Evolutionary conservation across 768 basidiomycete genomes (phyloP), one percentile per base, ranked within the genome.

Genomic region (Hydnomerulius pinastri): DNA sequence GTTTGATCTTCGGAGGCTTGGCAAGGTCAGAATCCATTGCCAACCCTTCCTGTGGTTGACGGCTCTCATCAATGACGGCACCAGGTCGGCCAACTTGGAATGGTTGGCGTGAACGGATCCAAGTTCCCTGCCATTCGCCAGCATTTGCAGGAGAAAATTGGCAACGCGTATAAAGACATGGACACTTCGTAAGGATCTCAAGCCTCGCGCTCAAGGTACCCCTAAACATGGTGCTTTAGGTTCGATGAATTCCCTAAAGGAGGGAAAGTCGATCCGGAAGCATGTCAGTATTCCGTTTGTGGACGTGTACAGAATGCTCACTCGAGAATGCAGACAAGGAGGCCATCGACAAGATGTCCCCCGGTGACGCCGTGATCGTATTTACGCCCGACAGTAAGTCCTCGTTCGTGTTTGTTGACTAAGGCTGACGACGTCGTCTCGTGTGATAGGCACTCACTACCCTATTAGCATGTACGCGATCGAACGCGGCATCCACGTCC

Each of bases 281-380:
- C 92, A 38, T 96, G 93, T 94, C 44, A 64, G 90, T 71, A 9
- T 21, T 25, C 23, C n/a, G 42, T 40, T 42, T 48, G 33, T 29
- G 36, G 40, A 51, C 44, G 40, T 42, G 46, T 28, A 47, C 50
- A 10, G 33, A 30, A 17, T 8, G 9, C 46, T 52, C 15, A 55
- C 11, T 46, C 12, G 21, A 18, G 30, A 10, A 46, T n/a, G n/a
- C 60, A 92, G 91, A 92, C 73, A 92, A 89, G 67, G 69, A 67
- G 13, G 91, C 92, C 32, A 92, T 96, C 46, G 82, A 90, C 68
- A 76, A 79, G 46, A 73, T 94, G 61, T 78, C 80, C 10, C 78
- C 88, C 8, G 92, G 93, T 20, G 87, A 92, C 56, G 92, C 92
- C n/a, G 85, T 91, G 42, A 87, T 94, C 60, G 85, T 96, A 55